Evolutionary conservation across 805 yeast species (phyloP), one percentile per base, ranked within the genome.

Genomic region (Wickerhamomyces xylosicus): DNA sequence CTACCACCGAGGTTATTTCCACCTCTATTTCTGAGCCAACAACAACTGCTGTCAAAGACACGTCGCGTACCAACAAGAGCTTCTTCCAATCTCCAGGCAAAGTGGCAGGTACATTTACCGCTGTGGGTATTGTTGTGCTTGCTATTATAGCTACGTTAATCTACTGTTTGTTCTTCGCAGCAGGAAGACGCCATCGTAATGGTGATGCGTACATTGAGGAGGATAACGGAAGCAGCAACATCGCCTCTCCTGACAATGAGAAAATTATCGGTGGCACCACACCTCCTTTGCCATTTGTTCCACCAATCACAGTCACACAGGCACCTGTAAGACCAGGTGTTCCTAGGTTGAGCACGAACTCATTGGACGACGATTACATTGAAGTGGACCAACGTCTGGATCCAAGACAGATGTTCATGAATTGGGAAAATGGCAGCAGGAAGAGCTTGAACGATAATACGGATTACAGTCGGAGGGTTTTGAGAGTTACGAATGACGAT

Each of bases 81-180:
- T 83, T 80, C 54, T 84, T 79, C 60, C 66, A 71, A 40, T 63
- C 72, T 31, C 71, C 69, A 29, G 90, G 89, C 0, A 79, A 79
- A 50, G 90, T 84, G 1, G 92, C 89, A 0, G 94, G 92, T 2
- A 78, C 82, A 0, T 83, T 83, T 57, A 72, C 79, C 2, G 87
- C 73, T 0, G 92, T 84, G 16, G 92, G 86, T 1, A 45, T 84
- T 3, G 79, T 79, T 3, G 71, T 61, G 0, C 46, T 72, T 0
- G 74, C 67, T 0, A 36, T 77, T 1, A 36, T 79, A 1, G 55
- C 61, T 0, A 61, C 66, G 1, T 43, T 79, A 2, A 32, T 73
- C 11, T 71, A 58, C 49, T 69, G 57, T 57, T 74, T 63, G 55
- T 70, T 47, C 40, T 60, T 61, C 39, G 42, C 25, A 21, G 36